Conservation (phyloP, 1,139 yeast species). For the Nakaseomyces bracarensis region DNA sequence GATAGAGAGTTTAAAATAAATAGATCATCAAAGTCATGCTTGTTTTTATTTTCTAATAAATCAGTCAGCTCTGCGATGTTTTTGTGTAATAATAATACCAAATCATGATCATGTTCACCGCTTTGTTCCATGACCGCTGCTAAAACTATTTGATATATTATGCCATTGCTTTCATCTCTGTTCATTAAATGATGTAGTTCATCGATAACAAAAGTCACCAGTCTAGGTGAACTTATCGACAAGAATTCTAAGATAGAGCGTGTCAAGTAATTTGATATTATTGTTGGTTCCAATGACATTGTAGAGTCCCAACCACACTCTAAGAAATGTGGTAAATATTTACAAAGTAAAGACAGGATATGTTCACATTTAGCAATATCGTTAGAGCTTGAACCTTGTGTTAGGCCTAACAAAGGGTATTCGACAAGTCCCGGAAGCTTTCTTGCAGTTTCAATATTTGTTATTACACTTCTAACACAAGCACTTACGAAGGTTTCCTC, state of each 20-base stretch:
- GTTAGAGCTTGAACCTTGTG: conserved; percentile 13
- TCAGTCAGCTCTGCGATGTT: neutral
- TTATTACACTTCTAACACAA: conserved; percentile 62
- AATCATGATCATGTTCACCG: conserved; percentile 3
- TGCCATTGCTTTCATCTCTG: conserved; percentile 43
- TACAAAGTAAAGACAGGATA: conserved; percentile 54
- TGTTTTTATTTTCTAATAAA: neutral
- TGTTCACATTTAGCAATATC: conserved; percentile 39
- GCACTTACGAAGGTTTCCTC: conserved; percentile 67
- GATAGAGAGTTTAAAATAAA: conserved; percentile 10
- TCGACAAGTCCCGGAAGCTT: conserved; percentile 48
- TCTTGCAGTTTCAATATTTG: conserved; percentile 57
- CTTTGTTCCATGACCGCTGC: conserved; percentile 24
- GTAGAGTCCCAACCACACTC: conserved; percentile 55
- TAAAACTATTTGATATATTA: conserved; percentile 45
- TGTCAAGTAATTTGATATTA: conserved; percentile 63
- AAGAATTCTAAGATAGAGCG: conserved; percentile 64
- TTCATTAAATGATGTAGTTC: conserved; percentile 40
- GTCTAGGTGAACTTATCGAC: conserved; percentile 47
- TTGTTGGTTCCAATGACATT: conserved; percentile 50
- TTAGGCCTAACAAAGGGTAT: conserved; percentile 28
- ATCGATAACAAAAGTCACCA: conserved; percentile 50
- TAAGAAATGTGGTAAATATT: conserved; percentile 58
- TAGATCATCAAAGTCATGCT: conserved; percentile 5
- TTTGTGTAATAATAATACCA: neutral